phyloP scores from a whole-genome alignment of 768 basidiomycete genomes.

The Ramaria sp. region DNA sequence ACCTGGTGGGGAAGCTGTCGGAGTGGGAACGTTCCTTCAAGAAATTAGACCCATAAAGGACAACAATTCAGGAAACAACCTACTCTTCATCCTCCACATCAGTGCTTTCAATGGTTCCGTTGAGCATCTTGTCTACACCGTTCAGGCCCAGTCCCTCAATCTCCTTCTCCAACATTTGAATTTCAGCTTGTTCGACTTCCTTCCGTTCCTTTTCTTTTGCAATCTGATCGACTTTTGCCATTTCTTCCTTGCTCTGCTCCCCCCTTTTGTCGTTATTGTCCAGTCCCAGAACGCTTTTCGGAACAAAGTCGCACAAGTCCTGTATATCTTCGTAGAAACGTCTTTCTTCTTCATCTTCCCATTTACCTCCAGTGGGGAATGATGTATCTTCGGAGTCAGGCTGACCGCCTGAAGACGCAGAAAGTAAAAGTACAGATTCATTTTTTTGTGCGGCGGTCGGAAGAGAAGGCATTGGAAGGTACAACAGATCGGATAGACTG shows the following conservation, averaged over 20 bases:
- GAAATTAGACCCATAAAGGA: background rate
- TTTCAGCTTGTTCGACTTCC: conserved; percentile 57
- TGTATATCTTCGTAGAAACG: conserved; percentile 89
- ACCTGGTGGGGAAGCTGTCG: conserved; percentile 60
- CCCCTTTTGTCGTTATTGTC: conserved; percentile 16
- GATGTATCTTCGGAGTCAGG: conserved; percentile 30
- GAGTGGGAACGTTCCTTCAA: conserved; percentile 35
- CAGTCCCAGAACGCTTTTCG: conserved; percentile 75
- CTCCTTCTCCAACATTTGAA: conserved; percentile 69
- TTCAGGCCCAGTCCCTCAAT: conserved; percentile 48
- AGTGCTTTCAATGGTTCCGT: conserved; percentile 12
- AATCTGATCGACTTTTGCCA: conserved; percentile 20
- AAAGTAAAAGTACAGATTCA: conserved; percentile 67
- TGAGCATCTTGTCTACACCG: conserved; percentile 12
- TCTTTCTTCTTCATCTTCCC: conserved; percentile 97
- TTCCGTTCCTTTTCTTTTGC: conserved; percentile 21
- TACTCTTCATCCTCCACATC: conserved; percentile 35
- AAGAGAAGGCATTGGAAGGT: conserved; percentile 69
- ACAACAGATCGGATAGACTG: conserved; percentile 87
- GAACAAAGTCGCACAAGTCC: conserved; percentile 88
- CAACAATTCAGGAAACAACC: conserved; percentile 11
- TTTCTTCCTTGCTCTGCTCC: conserved; percentile 19
- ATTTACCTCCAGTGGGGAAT: conserved; percentile 55
- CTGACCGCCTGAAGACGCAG: conserved; percentile 40
- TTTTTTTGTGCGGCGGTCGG: conserved; percentile 74